These are phyloP conservation scores for Gossypium longicalyx DNA, from an alignment of 345 rosid species.

Conservation along the genomic window DNA sequence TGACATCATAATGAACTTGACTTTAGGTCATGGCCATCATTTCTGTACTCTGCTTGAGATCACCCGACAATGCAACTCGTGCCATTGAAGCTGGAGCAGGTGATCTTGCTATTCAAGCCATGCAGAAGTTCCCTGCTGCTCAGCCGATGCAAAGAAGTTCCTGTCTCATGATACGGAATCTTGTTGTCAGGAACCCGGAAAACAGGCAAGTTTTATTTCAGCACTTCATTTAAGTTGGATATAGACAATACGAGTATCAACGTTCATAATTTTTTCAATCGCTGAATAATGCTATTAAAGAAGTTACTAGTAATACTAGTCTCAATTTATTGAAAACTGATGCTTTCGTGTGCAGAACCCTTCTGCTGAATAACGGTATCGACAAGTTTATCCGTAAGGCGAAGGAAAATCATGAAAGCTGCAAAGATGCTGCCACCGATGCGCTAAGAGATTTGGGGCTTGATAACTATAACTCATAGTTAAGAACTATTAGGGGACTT, in stretches of 20 bases:
- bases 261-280: neutral
- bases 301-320: neutral
- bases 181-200: constrained; percentile 74
- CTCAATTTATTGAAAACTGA: neutral
- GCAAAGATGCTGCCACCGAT: constrained; percentile 80
- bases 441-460: constrained; percentile 89
- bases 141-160: constrained; percentile 66
- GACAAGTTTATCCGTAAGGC: constrained; percentile 71
- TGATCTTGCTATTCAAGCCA: constrained; percentile 77
- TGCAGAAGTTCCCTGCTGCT: constrained; percentile 71
- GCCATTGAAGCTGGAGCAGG: constrained; percentile 97
- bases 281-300: too few relatives aligned
- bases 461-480: constrained; percentile 64
- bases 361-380: constrained; percentile 62
- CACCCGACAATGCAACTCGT: constrained; percentile 73
- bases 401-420: constrained; percentile 61
- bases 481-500: neutral
- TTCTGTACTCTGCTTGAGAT: constrained; percentile 74
- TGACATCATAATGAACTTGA: neutral
- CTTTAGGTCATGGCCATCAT: constrained; percentile 73
- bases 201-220: constrained; percentile 50
- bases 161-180: constrained; percentile 89
- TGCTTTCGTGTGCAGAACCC: constrained; percentile 37
- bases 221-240: neutral
- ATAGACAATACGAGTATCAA: neutral